Evolutionary conservation across 371 early-diverging fungal species (phyloP).

Genomic region (Cokeromyces recurvatus): DNA sequence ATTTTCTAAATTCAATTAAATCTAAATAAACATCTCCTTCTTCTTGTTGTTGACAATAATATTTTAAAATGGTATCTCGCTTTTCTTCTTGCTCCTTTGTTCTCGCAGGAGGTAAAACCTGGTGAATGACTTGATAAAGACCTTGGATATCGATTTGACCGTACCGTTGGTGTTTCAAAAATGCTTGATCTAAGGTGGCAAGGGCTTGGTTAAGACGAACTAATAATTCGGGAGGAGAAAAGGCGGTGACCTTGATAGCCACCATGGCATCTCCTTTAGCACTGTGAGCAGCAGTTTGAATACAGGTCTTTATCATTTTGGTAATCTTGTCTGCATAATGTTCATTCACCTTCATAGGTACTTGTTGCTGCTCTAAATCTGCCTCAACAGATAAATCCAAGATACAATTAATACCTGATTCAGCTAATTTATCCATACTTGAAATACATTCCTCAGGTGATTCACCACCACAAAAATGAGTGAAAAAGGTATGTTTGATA

Average conservation of each 20-base stretch:
- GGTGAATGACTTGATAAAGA: constrained; percentile 17
- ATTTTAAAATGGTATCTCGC: constrained; percentile 7
- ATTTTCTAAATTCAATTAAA: constrained; percentile 24
- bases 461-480: constrained; percentile 94
- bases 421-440: constrained; percentile 72
- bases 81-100: constrained; percentile 12
- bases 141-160: constrained; percentile 25
- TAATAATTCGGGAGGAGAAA: constrained; percentile 72
- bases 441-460: constrained; percentile 78
- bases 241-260: constrained; percentile 89
- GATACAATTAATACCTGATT: constrained; percentile 77
- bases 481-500: constrained; percentile 85
- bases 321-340: constrained; percentile 62
- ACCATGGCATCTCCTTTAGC: constrained; percentile 54
- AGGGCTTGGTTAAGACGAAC: constrained; percentile 64
- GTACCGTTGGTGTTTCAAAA: constrained; percentile 27
- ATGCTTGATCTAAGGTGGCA: constrained; percentile 30
- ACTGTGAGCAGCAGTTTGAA: constrained; percentile 61
- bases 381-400: constrained; percentile 89
- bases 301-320: constrained; percentile 57
- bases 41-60: constrained; percentile 11
- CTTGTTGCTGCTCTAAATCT: constrained; percentile 61
- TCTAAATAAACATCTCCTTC: constrained; percentile 18
- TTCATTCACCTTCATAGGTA: constrained; percentile 20
- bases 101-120: constrained; percentile 21